A percentile compares a stretch with the other conserved stretches of the same genome.
phyloP scores from a whole-genome alignment of 768 basidiomycete genomes.

The Panaeolus cyanescens region DNA sequence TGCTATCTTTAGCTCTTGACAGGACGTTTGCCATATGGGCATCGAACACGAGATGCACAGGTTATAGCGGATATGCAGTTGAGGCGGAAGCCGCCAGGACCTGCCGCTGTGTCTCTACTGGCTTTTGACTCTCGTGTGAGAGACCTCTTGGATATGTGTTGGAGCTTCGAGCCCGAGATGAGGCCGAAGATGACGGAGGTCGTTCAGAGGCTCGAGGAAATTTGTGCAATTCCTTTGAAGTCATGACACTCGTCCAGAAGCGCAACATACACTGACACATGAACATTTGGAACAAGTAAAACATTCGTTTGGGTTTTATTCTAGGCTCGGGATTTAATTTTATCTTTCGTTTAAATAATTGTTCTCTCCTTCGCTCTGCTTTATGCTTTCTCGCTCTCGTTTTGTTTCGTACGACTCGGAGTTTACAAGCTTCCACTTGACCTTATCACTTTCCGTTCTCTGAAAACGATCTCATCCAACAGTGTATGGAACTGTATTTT shows the following conservation, averaged over 20 bases:
- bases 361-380: no score
- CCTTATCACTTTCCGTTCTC: no score
- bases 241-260: background rate
- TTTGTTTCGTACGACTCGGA: no score
- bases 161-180: constrained; percentile 19
- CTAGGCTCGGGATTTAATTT: no score
- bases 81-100: constrained; percentile 19
- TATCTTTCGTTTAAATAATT: no score
- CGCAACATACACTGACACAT: no score
- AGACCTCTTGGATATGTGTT: constrained; percentile 21
- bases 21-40: constrained; percentile 21
- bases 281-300: no score
- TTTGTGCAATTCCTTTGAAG: constrained; percentile 3
- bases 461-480: no score
- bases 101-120: constrained; percentile 7
- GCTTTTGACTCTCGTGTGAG: constrained; percentile 13
- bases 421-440: no score
- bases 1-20: constrained; percentile 22
- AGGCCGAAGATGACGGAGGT: constrained; percentile 23
- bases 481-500: no score
- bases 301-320: no score
- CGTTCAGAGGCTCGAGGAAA: constrained; percentile 12
- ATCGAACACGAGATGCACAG: constrained; percentile 19
- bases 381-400: no score
- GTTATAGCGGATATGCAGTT: constrained; percentile 22